Conservation (phyloP, 2,329 filamentous ascomycete species). For the Cercospora nicotianae region DNA sequence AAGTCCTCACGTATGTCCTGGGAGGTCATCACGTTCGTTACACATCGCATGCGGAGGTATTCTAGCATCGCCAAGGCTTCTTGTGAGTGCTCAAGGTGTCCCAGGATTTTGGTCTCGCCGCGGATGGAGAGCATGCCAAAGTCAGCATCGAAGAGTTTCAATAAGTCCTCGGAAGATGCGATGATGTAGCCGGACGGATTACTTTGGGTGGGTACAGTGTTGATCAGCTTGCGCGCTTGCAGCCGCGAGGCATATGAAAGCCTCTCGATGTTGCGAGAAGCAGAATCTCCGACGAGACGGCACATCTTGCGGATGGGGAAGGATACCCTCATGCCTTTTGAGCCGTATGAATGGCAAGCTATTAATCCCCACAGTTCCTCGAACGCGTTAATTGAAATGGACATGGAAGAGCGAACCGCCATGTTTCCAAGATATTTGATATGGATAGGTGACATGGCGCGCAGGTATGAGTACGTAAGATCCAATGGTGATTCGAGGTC, state of each 20-base stretch:
- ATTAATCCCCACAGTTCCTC: conserved; percentile 85
- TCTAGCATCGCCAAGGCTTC: conserved; percentile 83
- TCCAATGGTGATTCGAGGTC: conserved; percentile 76
- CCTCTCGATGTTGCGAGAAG: conserved; percentile 82
- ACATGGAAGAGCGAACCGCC: conserved; percentile 92
- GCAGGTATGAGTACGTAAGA: conserved; percentile 78
- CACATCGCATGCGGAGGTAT: conserved; percentile 73
- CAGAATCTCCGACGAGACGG: conserved; percentile 78
- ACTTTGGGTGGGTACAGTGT: conserved; percentile 74
- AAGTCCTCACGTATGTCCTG: conserved; percentile 76
- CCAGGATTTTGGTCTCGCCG: conserved; percentile 86
- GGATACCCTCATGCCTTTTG: conserved; percentile 79
- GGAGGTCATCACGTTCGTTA: conserved; percentile 74
- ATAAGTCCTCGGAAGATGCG: conserved; percentile 79
- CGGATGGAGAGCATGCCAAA: conserved; percentile 81
- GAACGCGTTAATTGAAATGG: conserved; percentile 86
- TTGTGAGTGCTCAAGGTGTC: conserved; percentile 71
- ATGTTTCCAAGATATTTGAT: conserved; percentile 85
- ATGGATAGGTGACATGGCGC: conserved; percentile 88
- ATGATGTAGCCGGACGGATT: conserved; percentile 90
- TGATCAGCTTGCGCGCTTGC: conserved; percentile 84
- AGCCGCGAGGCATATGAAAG: conserved; percentile 82
- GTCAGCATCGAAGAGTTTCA: conserved; percentile 83
- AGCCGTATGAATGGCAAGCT: conserved; percentile 78
- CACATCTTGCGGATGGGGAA: conserved; percentile 94